Conservation (phyloP, 352 stramenopile species). For the Phytophthora hibernalis region DNA sequence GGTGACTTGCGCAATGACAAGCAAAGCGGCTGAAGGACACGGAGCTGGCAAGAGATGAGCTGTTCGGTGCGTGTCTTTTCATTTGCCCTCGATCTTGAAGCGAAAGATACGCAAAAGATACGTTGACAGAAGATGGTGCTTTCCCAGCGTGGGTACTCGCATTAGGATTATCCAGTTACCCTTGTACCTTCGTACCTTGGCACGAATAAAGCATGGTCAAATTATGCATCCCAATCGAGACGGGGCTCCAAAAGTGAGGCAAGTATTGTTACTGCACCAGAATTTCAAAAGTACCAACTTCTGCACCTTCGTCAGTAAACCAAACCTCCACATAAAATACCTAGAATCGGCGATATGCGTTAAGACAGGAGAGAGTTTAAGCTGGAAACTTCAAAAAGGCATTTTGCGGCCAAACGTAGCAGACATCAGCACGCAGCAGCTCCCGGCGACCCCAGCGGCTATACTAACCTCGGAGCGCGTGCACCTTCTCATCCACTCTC, state of each 20-base stretch:
- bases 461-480: background rate
- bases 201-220: no score
- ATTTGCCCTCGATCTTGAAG: constrained; percentile 30
- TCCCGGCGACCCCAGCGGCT: constrained; percentile 2
- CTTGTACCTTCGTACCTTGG: no score
- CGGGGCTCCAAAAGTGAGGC: no score
- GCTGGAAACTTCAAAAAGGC: constrained; percentile 8
- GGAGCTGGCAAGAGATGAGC: background rate
- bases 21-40: background rate
- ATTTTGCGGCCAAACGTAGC: background rate
- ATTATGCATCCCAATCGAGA: no score
- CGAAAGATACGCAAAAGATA: constrained; percentile 19
- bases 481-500: constrained; percentile 5
- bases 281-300: background rate
- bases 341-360: no score
- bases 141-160: no score
- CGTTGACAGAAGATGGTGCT: background rate
- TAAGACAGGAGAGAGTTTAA: no score
- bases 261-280: no score
- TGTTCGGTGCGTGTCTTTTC: constrained; percentile 14
- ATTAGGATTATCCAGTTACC: no score
- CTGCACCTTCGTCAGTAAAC: background rate
- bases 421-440: constrained; percentile 6
- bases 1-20: constrained; percentile 24
- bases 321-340: no score